phyloP scores from a whole-genome alignment of 2,329 filamentous ascomycete genomes.

The Alternaria incomplexa region DNA sequence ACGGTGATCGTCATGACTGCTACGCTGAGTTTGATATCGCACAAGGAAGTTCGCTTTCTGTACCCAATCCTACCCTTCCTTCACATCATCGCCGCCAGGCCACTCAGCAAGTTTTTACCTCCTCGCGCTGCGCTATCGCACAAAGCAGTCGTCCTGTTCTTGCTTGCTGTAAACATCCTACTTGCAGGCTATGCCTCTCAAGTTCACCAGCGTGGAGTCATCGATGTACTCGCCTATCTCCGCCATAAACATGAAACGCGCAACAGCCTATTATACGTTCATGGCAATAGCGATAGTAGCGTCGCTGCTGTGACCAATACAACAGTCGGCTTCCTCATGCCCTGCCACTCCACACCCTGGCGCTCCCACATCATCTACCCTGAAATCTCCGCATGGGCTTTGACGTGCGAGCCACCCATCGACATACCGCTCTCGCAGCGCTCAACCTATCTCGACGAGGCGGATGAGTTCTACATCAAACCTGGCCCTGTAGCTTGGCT shows the following conservation, averaged over 20 bases:
- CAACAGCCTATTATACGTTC: conserved; percentile 40
- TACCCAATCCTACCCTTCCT: conserved; percentile 90
- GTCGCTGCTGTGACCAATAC: conserved; percentile 37
- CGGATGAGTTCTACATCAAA: conserved; percentile 83
- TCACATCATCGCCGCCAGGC: conserved; percentile 76
- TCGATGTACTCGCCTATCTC: conserved; percentile 76
- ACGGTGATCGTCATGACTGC: conserved; percentile 65
- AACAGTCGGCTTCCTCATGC: conserved; percentile 82
- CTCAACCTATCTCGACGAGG: conserved; percentile 79
- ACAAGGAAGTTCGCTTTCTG: conserved; percentile 98
- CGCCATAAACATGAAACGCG: conserved; percentile 72
- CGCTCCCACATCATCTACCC: conserved; percentile 83
- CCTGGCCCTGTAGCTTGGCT: conserved; percentile 55
- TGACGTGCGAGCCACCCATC: conserved; percentile 90
- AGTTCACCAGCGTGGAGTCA: conserved; percentile 77
- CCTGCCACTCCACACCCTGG: conserved; percentile 96
- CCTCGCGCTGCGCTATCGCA: conserved; percentile 44
- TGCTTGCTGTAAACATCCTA: conserved; percentile 70
- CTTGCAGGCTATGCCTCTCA: conserved; percentile 77
- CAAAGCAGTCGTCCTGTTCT: conserved; percentile 57
- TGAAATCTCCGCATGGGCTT: conserved; percentile 76
- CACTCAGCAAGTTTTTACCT: conserved; percentile 69
- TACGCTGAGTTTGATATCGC: conserved; percentile 77
- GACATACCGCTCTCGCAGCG: conserved; percentile 68
- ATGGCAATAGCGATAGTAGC: conserved; percentile 42